Base-by-base conservation (phyloP, 805 yeast genomes). In the Komagataella populi region DNA sequence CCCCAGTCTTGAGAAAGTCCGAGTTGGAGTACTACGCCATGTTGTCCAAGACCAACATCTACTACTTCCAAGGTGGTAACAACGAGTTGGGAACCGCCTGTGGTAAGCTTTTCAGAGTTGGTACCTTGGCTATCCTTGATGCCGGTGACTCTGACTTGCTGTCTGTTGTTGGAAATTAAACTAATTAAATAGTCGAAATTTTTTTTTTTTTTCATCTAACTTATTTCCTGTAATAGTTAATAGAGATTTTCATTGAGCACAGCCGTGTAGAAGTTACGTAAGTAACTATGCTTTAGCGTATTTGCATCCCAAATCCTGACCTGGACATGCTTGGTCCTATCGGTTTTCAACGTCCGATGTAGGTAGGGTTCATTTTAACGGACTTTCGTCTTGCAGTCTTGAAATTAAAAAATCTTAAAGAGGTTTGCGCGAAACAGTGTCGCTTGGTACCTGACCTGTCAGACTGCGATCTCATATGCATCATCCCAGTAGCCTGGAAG, bases 51-150 rank as follows among this genome's bases (percentile, higher is more conserved):
- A 87, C 96, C 73, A 81, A 81, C 70, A 84, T 83, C 62, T 90
- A 91, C 93, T 95, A 90, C 90, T 93, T 90, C 95, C 93, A 84
- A 78, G 98, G 97, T 82, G 95, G 96, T 76, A 91, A 91, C 96
- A 91, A 91, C 80, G 98, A 91, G 81, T 87, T 91, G 71, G 98
- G 97, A 82, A 93, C 99, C 67, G 96, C 96, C 66, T 91, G 96
- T 80, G 99, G 99, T 90, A 91, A 87, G 78, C 88, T 93, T 70
- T 93, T 93, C 96, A 88, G 97, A 81, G 98, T 93, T 67, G 98
- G 98, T 81, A 91, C 90, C 70, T 79, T 93, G 69, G 80, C 97
- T 69, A 74, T 93, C 68, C 79, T 91, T 69, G 99, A 93, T 68
- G 96, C 96, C 67, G 99, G 99, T 90, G 99, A 93, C 81, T 93